phyloP scores from a whole-genome alignment of 73 alveolate genomes.

The Paramecium pentaurelia region DNA sequence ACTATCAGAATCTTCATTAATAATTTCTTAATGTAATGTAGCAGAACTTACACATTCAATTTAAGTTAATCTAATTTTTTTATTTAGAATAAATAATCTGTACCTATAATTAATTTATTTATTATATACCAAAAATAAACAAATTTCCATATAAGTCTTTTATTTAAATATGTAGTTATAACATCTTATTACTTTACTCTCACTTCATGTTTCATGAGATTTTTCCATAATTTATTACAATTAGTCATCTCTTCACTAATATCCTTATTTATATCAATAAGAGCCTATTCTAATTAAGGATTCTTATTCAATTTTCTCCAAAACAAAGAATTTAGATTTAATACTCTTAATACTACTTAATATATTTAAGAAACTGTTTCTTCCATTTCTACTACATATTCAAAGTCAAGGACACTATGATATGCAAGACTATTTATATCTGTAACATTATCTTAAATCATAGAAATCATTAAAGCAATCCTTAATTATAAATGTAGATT shows the following conservation, averaged over 20 bases:
- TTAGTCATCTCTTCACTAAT: not conserved
- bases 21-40: not conserved
- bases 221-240: not conserved
- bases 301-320: not conserved
- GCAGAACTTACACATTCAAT: not conserved
- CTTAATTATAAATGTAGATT: not conserved
- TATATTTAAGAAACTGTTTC: not conserved
- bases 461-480: not conserved
- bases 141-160: not conserved
- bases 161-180: not conserved
- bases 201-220: not conserved
- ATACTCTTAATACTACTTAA: not conserved
- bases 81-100: not conserved
- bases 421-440: not conserved
- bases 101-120: not conserved
- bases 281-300: not conserved
- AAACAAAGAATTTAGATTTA: not conserved
- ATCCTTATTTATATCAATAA: not conserved
- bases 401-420: not conserved
- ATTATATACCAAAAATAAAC: not conserved
- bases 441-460: not conserved
- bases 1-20: conserved; percentile 14
- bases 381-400: not conserved
- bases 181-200: not conserved
- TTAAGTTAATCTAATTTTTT: not conserved